Evolutionary conservation across 441 rosid species (phyloP).

Genomic region (Francoa sonchifolia): DNA sequence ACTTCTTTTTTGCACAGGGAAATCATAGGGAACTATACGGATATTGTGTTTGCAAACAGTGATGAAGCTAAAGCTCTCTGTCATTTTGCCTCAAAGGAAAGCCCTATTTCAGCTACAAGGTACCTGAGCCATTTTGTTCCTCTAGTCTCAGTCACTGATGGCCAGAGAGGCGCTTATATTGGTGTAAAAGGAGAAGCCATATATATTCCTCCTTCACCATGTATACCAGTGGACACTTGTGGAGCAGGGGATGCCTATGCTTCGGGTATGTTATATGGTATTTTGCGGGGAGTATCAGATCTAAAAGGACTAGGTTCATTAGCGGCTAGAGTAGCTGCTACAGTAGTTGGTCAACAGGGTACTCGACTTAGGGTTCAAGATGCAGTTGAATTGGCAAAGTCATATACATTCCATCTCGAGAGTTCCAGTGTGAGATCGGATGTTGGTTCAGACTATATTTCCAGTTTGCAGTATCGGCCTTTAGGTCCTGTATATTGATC

Average conservation of each 20-base stretch:
- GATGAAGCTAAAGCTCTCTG: constrained; percentile 85
- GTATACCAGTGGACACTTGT: constrained; percentile 70
- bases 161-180: constrained; percentile 79
- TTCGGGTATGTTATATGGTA: constrained; percentile 74
- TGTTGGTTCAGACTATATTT: constrained; percentile 46
- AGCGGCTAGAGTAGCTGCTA: constrained; percentile 85
- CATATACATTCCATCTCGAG: constrained; percentile 36
- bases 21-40: constrained; percentile 70
- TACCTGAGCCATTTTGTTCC: constrained; percentile 92
- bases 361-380: constrained; percentile 77
- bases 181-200: constrained; percentile 93
- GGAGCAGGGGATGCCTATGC: constrained; percentile 97
- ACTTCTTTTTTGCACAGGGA: constrained; percentile 37
- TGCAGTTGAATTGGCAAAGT: constrained; percentile 51
- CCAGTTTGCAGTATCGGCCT: constrained; percentile 37
- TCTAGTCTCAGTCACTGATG: constrained; percentile 77
- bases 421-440: constrained; percentile 28
- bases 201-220: constrained; percentile 71
- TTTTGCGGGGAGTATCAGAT: constrained; percentile 60
- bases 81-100: constrained; percentile 54
- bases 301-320: constrained; percentile 68
- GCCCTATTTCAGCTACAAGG: constrained; percentile 66
- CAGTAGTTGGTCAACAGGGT: constrained; percentile 82
- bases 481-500: not conserved
- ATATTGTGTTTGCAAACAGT: constrained; percentile 74